A percentile compares a stretch with the other conserved stretches of the same genome.
Conservation (phyloP, 2,329 filamentous ascomycete genomes). For the Diaporthe citri region DNA sequence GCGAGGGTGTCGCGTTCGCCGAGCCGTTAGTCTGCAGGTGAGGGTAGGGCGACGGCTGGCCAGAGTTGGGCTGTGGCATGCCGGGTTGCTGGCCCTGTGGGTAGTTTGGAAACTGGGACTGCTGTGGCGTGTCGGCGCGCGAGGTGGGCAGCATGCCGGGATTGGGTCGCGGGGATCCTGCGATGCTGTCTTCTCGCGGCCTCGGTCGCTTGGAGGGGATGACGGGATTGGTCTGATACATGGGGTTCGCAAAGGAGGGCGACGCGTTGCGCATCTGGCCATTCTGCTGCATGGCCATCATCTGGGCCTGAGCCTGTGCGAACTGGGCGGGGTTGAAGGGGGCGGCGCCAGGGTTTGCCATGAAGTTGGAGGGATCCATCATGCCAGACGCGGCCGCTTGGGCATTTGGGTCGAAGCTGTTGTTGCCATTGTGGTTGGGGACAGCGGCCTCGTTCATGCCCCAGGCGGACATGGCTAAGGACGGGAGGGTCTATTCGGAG, state of each 20-base stretch:
- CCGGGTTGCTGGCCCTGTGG: slow-evolving; percentile 61
- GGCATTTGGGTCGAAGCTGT: slow-evolving; percentile 72
- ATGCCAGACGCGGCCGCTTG: slow-evolving; percentile 62
- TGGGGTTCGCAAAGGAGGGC: slow-evolving; percentile 80
- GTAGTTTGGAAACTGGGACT: slow-evolving; percentile 78
- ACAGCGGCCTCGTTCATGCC: slow-evolving; percentile 75
- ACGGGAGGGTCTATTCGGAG: slow-evolving; percentile 45
- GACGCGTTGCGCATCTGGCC: slow-evolving; percentile 86
- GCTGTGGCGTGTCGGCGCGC: slow-evolving; percentile 92
- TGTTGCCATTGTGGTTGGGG: slow-evolving; percentile 78
- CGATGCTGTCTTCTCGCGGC: slow-evolving; percentile 85
- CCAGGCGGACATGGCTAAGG: slow-evolving; percentile 77
- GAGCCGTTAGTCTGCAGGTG: slow-evolving; percentile 87
- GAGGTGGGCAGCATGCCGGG: slow-evolving; percentile 82
- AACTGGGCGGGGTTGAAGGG: slow-evolving; percentile 74
- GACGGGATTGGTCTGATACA: slow-evolving; percentile 86
- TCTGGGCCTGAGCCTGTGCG: slow-evolving; percentile 62
- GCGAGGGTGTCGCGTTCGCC: slow-evolving; percentile 89
- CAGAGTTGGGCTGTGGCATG: slow-evolving; percentile 72
- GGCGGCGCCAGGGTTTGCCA: slow-evolving; percentile 63
- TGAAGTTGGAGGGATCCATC: slow-evolving; percentile 76
- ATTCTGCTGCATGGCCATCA: slow-evolving; percentile 77
- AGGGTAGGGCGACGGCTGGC: slow-evolving; percentile 79
- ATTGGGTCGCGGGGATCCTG: slow-evolving; percentile 83
- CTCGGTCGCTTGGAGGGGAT: slow-evolving; percentile 91